Base-by-base conservation (phyloP, 116 monocot genomes). In the Iris pallida region DNA sequence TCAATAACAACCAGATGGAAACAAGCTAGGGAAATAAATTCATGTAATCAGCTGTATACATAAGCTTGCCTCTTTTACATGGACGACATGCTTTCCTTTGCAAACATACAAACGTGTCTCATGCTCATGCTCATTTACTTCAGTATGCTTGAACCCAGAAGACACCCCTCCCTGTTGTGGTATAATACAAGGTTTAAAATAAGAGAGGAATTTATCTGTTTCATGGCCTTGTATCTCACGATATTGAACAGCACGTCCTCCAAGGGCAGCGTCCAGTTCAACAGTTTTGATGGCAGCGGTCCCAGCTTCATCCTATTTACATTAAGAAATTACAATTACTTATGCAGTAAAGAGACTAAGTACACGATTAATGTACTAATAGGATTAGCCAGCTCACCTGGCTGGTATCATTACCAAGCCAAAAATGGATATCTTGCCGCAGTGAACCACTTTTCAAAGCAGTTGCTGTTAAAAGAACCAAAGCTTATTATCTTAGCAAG, bases 111-210 rank as follows among this genome's bases (percentile, higher is more conserved):
- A 79, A 4, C 81, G 78, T 9, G 75, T 85, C 47, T 69, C 69
- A 52, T 81, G 85, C 42, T 81, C 75, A 13, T 69, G 73, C 43
- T 88, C 75, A 79, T 90, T 98, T 18, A 80, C 65, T 73, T 90
- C 93, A 57, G 80, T 60, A 69, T 90, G 93, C 58, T 86, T 93
- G 75, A 98, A 93, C 20, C 86, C 88, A 68, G 90, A 98, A 55
- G 85, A 78, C 61, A 85, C 74, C 16, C 93, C 88, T 67, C 98
- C 93, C 59, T 70, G 73, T 55, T 86, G 98, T 64, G 98, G 98
- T 71, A 98, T 85, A 54, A 98, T 98, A 64, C 98, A 98, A 54
- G 98, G 98, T 67, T 86, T 93, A 60, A 98, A 98, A 74, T 86
- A 98, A 44, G 93, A 93, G 46, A 98, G 78, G 60, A 93, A 90